These are phyloP conservation scores for Pulveroboletus sp. DNA, from an alignment of 768 basidiomycete genomes.

Conservation along the genomic window DNA sequence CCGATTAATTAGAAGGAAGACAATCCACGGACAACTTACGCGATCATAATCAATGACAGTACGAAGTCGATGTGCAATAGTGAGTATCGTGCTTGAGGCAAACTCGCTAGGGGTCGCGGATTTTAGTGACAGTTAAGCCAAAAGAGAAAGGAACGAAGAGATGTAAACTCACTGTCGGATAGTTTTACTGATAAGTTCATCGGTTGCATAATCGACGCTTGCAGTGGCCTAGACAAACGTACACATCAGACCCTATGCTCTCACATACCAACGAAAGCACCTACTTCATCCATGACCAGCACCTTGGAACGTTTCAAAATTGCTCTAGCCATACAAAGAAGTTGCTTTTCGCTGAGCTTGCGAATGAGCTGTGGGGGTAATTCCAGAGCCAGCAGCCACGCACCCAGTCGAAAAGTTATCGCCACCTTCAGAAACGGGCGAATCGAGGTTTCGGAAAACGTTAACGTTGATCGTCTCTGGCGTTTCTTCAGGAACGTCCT, in stretches of 20 bases:
- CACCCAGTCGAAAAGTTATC: constrained; percentile 89
- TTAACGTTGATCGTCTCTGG: constrained; percentile 57
- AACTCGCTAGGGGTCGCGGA: constrained; percentile 51
- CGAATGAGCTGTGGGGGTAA: neutral
- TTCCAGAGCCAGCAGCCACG: constrained; percentile 11
- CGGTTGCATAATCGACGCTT: constrained; percentile 81
- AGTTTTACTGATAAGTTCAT: constrained; percentile 79
- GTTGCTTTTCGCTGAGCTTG: constrained; percentile 61
- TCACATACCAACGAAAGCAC: constrained; percentile 10
- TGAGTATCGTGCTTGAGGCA: constrained; percentile 74
- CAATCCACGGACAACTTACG: constrained; percentile 37
- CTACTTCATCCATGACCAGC: constrained; percentile 80
- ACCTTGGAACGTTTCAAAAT: constrained; percentile 75
- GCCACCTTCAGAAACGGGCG: constrained; percentile 73
- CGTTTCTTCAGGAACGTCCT: constrained; percentile 38
- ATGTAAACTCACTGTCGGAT: constrained; percentile 60
- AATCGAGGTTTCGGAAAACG: constrained; percentile 73
- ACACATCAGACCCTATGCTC: constrained; percentile 4
- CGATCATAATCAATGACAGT: constrained; percentile 84
- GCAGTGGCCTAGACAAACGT: constrained; percentile 52
- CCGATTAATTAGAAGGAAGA: constrained; percentile 7
- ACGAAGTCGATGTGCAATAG: constrained; percentile 74
- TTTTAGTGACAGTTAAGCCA: neutral
- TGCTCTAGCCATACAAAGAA: constrained; percentile 86
- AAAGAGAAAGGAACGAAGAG: too few species aligned